Conservation (phyloP, 495 filamentous ascomycete species). For the Lasiosphaeria ovina region DNA sequence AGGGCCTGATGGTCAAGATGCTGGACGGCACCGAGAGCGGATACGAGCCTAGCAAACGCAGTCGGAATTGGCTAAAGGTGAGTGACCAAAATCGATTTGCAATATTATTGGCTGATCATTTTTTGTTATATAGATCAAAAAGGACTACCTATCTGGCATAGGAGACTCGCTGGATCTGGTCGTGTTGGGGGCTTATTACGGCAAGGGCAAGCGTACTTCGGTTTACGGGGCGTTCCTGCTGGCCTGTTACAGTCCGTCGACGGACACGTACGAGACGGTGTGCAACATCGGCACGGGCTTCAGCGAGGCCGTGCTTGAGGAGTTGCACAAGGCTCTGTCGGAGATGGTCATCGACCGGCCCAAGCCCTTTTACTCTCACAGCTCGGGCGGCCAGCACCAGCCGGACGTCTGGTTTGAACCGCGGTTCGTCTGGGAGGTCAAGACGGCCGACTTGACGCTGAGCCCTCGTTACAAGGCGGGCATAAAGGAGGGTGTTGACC, state of each 20-base stretch:
- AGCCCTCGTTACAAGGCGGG: conserved; percentile 89
- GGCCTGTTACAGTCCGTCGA: conserved; percentile 81
- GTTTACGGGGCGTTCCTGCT: conserved; percentile 94
- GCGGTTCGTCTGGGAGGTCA: conserved; percentile 93
- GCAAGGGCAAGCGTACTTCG: conserved; percentile 90
- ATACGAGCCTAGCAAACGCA: conserved; percentile 93
- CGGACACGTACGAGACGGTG: conserved; percentile 84
- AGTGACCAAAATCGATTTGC: conserved; percentile 8
- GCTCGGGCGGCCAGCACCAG: conserved; percentile 78
- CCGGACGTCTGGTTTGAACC: conserved; percentile 99
- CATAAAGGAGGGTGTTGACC: conserved; percentile 61
- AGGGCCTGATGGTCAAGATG: conserved; percentile 99
- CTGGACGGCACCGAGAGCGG: conserved; percentile 84
- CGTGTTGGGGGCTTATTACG: conserved; percentile 90
- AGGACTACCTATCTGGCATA: conserved; percentile 90
- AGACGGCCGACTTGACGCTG: conserved; percentile 90
- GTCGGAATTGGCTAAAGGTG: conserved; percentile 97
- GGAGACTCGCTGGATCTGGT: conserved; percentile 97
- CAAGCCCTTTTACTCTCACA: conserved; percentile 93
- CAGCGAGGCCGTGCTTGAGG: conserved; percentile 80
- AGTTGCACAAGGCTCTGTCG: conserved; percentile 69
- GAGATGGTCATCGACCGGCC: conserved; percentile 77
- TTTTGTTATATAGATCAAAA: conserved; percentile 67
- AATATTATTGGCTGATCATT: not conserved
- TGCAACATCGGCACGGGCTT: conserved; percentile 99